These are phyloP conservation scores for Triticum dicoccoides DNA, from an alignment of 176 grass and related monocot species.

Conservation along the genomic window DNA sequence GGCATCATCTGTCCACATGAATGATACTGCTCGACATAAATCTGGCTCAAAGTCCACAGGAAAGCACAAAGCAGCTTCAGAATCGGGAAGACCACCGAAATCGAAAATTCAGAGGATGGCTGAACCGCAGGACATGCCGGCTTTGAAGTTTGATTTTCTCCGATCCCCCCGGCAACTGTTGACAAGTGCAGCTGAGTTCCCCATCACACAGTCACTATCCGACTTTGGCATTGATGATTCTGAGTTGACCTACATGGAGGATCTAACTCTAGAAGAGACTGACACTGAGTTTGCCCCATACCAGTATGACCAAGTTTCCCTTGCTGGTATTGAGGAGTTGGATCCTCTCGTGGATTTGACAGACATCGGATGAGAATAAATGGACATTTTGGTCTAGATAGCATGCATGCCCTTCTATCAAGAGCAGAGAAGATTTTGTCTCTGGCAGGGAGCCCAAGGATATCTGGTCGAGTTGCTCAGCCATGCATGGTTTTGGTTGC, in stretches of 20 bases:
- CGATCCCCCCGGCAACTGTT: conserved; percentile 23
- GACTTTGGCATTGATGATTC: conserved; percentile 52
- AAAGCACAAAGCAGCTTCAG: conserved; percentile 70
- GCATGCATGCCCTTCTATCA: conserved; percentile 1
- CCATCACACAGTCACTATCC: conserved; percentile 31
- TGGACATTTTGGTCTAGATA: not conserved
- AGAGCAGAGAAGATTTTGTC: conserved; percentile 28
- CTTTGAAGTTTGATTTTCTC: conserved; percentile 37
- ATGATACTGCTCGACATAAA: conserved; percentile 44
- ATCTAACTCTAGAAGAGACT: conserved; percentile 22
- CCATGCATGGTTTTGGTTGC: not conserved
- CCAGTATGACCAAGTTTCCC: conserved; percentile 52
- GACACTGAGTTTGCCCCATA: conserved; percentile 35
- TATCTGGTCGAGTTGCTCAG: not conserved
- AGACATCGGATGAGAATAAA: conserved; percentile 67
- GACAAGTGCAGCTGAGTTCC: conserved; percentile 34
- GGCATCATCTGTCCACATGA: conserved; percentile 68
- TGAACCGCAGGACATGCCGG: conserved; percentile 45
- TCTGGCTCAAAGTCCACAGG: conserved; percentile 56
- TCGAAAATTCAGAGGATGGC: conserved; percentile 61
- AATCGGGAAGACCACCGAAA: conserved; percentile 59
- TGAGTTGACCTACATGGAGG: conserved; percentile 28
- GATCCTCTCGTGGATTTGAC: conserved; percentile 75
- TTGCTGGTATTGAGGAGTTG: conserved; percentile 60
- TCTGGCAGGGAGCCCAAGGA: conserved; percentile 23